These are phyloP conservation scores for Cicer chorassanicum DNA, from an alignment of 306 rosid species.

Conservation along the genomic window DNA sequence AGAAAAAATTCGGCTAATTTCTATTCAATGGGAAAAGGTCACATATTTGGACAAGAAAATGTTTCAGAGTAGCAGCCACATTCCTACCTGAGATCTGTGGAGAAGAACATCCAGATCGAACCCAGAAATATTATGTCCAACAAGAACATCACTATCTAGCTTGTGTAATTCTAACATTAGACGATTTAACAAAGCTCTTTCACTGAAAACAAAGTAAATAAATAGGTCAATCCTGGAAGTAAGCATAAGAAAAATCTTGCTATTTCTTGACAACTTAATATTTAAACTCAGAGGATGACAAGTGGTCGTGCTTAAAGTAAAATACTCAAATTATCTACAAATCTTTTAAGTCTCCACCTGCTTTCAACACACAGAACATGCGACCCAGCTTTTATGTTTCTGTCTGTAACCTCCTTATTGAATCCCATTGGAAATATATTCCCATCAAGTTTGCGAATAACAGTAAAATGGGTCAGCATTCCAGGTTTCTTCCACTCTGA, in stretches of 20 bases:
- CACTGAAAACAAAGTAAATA: slow-evolving; percentile 64
- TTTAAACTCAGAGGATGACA: slow-evolving; percentile 22
- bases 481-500: slow-evolving; percentile 89
- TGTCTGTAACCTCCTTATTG: slow-evolving; percentile 69
- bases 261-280: slow-evolving; percentile 22
- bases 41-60: slow-evolving; percentile 34
- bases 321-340: slow-evolving; percentile 20
- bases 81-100: slow-evolving; percentile 87
- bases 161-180: slow-evolving; percentile 82
- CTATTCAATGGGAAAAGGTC: neutral
- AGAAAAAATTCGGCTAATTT: slow-evolving; percentile 30
- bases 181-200: slow-evolving; percentile 84
- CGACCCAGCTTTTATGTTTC: slow-evolving; percentile 78
- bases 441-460: slow-evolving; percentile 90
- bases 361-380: slow-evolving; percentile 74
- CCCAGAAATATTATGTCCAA: slow-evolving; percentile 97
- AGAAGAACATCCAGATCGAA: slow-evolving; percentile 93
- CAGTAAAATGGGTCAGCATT: slow-evolving; percentile 89
- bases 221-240: slow-evolving; percentile 45
- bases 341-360: slow-evolving; percentile 58
- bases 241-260: slow-evolving; percentile 15
- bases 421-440: slow-evolving; percentile 87
- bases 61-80: neutral
- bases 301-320: slow-evolving; percentile 2
- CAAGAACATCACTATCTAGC: slow-evolving; percentile 88